Evolutionary conservation across 495 filamentous ascomycete genomes (phyloP), one percentile per base, ranked within the genome.

Genomic region (Durotheca rogersii): DNA sequence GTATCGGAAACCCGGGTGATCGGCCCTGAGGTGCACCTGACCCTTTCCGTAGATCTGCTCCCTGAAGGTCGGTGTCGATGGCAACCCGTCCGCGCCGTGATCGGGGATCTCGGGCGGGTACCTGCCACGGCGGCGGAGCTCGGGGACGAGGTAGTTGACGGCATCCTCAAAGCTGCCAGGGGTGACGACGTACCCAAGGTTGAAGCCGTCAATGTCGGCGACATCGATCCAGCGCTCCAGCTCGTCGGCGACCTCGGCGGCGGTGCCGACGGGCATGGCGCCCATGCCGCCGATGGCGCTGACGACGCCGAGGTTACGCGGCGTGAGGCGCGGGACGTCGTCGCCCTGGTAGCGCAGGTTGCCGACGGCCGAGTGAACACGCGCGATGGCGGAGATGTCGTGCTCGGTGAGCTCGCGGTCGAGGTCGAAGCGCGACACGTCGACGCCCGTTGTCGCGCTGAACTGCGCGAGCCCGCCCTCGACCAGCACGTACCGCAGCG

Each of bases 401-500:
- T 25, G 32, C 6, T 21, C 27, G 9, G 25, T 43, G 40, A 65
- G 47, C 27, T 51, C 49, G 46, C 77, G 66, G 50, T 81, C 76
- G 4, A 74, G 30, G 2, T 71, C 70, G 32, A 72, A 71, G 35
- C 66, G 69, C 27, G 66, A 72, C 38, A 82, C 68, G 41, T 80
- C 79, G 19, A 80, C 71, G 5, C 77, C 76, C 4, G 77, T 77
- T 69, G 72, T 79, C n/a, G 75, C 75, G 31, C 67, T 68, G 49
- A 80, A 78, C 20, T 77, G 64, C 0, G 74, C 77, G 25, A 82
- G 54, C 0, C 71, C 76, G 10, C 74, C 77, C 14, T 72, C 61
- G 6, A 70, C 64, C 1, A 67, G 71, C 2, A 68, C 72, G 35
- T 75, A 69, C 23, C 72, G 67, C 60, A 71, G 67, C 32, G 69